A percentile compares a stretch with the other conserved stretches of the same genome.
Evolutionary conservation across 192 early-diverging fungal genomes (phyloP).

Genomic region (Umbelopsis ramanniana): DNA sequence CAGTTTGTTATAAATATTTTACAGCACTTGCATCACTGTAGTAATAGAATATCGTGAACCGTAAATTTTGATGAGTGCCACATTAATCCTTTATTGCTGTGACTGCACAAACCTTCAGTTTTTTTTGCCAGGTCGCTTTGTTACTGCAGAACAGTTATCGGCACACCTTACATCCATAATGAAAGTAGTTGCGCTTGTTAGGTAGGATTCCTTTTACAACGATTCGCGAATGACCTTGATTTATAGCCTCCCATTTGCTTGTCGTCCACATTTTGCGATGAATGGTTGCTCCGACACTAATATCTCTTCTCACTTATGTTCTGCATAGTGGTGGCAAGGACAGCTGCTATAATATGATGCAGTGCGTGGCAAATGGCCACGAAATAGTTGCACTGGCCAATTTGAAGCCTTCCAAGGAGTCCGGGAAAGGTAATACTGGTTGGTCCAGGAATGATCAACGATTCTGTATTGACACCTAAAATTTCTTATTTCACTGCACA

Average conservation of each 20-base stretch:
- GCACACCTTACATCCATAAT: constrained; percentile 18
- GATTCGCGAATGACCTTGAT: background rate
- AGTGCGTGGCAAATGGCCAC: constrained; percentile 93
- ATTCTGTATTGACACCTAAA: background rate
- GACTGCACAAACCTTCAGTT: no score
- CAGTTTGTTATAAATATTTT: no score
- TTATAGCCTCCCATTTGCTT: background rate
- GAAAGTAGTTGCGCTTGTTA: constrained; percentile 45
- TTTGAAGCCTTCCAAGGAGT: constrained; percentile 71
- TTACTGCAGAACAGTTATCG: background rate
- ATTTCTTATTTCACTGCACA: background rate
- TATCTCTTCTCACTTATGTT: background rate
- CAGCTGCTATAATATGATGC: constrained; percentile 93
- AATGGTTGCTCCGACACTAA: no score
- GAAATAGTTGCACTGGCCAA: constrained; percentile 93
- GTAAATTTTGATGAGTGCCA: no score
- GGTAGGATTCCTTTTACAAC: constrained; percentile 18
- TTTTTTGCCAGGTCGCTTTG: no score
- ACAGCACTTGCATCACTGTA: no score
- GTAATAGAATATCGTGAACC: no score
- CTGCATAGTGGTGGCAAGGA: constrained; percentile 91
- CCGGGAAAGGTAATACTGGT: constrained; percentile 57
- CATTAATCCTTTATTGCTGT: no score
- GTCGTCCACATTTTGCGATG: no score
- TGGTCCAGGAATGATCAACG: background rate